These are phyloP conservation scores for Zygoascus ofunaensis DNA, from an alignment of 805 yeast species.

Conservation along the genomic window DNA sequence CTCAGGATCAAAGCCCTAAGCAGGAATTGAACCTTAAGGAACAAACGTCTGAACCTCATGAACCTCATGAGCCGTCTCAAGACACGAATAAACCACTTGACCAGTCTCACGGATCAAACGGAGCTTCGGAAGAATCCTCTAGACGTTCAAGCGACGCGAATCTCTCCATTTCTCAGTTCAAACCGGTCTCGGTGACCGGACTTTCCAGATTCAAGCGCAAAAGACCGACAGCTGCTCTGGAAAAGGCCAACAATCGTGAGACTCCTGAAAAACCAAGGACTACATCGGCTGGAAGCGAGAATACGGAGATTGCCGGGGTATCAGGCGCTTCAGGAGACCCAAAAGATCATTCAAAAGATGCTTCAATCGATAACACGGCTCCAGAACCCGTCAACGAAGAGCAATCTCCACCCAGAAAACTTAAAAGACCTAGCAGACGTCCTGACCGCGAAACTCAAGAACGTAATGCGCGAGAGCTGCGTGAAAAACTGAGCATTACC, in stretches of 20 bases:
- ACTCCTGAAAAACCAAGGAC: too few species aligned
- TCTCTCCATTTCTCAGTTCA: background rate
- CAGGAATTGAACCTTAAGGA: background rate
- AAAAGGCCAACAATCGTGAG: background rate
- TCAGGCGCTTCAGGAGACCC: too few species aligned
- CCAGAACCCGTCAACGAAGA: background rate
- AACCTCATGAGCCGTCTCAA: background rate
- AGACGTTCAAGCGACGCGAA: background rate
- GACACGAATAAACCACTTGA: background rate
- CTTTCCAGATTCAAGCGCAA: conserved; percentile 1
- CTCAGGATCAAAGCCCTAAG: background rate
- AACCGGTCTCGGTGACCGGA: background rate
- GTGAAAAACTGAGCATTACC: conserved; percentile 9
- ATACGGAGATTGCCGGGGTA: background rate
- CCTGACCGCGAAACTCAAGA: conserved; percentile 11
- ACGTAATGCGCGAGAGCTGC: conserved; percentile 8
- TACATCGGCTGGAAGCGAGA: too few species aligned
- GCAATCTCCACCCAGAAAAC: conserved; percentile 10
- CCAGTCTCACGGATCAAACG: background rate
- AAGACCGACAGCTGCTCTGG: background rate
- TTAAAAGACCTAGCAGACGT: conserved; percentile 15
- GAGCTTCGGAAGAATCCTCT: background rate
- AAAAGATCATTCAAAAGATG: too few species aligned
- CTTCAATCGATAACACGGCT: background rate
- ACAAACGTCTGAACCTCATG: background rate